Conservation (phyloP, 2,329 filamentous ascomycete species). For the Fusarium praegraminearum region DNA sequence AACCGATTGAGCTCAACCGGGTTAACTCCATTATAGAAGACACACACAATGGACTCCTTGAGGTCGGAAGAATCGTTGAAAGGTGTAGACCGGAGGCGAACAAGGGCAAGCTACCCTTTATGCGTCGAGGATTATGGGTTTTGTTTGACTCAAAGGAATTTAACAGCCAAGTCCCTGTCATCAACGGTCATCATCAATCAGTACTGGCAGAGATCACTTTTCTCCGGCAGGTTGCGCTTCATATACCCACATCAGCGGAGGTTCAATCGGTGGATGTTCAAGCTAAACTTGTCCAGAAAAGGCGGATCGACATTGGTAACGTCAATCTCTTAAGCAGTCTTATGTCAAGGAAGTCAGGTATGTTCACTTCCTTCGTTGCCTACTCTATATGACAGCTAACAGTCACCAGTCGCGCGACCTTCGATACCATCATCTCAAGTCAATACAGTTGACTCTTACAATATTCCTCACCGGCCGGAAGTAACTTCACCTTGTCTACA, state of each 20-base stretch:
- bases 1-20: constrained; percentile 41
- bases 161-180: constrained; percentile 38
- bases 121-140: constrained; percentile 37
- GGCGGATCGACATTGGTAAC: too few species aligned
- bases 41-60: constrained; percentile 43
- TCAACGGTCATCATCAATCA: constrained; percentile 45
- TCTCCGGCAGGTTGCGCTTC: constrained; percentile 20
- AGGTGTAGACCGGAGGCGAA: constrained; percentile 45
- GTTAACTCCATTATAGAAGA: constrained; percentile 47
- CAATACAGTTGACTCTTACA: too few species aligned
- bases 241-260: background rate
- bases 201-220: constrained; percentile 48
- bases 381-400: too few species aligned
- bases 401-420: too few species aligned
- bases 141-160: constrained; percentile 42
- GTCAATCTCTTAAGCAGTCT: too few species aligned
- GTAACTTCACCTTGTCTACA: too few species aligned
- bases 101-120: constrained; percentile 33
- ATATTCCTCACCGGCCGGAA: too few species aligned
- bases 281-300: too few species aligned
- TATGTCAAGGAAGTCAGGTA: too few species aligned
- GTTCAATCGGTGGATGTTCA: too few species aligned
- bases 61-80: constrained; percentile 48
- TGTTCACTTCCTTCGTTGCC: too few species aligned
- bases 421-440: too few species aligned